Percentiles rank a stretch among this genome's conserved stretches.
These are phyloP conservation scores for Gossypium herbaceum DNA, from an alignment of 345 rosid genomes.

Conservation along the genomic window DNA sequence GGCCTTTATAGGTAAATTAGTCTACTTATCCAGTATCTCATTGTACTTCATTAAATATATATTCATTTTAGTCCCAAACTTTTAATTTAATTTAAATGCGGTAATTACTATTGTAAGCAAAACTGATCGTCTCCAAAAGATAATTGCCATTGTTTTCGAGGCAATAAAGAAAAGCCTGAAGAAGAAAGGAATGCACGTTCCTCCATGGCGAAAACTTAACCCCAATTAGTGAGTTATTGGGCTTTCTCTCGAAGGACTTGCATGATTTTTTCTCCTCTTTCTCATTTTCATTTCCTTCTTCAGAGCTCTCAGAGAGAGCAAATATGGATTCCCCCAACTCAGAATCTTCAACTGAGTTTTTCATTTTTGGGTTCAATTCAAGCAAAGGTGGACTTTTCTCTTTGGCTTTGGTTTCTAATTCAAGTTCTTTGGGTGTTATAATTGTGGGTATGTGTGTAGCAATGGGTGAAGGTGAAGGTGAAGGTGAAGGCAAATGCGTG, in stretches of 20 bases:
- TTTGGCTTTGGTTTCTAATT: slow-evolving; percentile 7
- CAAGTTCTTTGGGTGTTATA: not conserved
- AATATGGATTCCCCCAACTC: slow-evolving; percentile 23
- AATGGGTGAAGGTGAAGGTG: not conserved
- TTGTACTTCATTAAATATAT: no score
- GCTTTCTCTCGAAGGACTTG: slow-evolving; percentile 42
- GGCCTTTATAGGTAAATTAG: no score
- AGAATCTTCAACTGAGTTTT: slow-evolving; percentile 17
- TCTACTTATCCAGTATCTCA: no score
- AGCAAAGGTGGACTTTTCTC: not conserved
- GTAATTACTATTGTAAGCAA: slow-evolving; percentile 42
- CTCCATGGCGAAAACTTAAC: slow-evolving; percentile 76
- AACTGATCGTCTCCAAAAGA: slow-evolving; percentile 62
- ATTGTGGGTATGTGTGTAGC: not conserved
- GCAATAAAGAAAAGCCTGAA: slow-evolving; percentile 76
- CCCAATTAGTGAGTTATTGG: slow-evolving; percentile 38
- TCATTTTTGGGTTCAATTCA: not conserved
- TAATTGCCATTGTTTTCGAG: slow-evolving; percentile 55
- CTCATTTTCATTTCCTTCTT: slow-evolving; percentile 26
- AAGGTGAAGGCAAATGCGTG: not conserved
- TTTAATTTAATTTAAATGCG: no score
- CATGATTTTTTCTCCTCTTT: slow-evolving; percentile 24
- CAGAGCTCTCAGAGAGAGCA: slow-evolving; percentile 23
- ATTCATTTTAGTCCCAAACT: no score
- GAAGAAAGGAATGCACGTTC: slow-evolving; percentile 81